Evolutionary conservation across 2,329 filamentous ascomycete species (phyloP).

Genomic region (Calonectria leucothoes): DNA sequence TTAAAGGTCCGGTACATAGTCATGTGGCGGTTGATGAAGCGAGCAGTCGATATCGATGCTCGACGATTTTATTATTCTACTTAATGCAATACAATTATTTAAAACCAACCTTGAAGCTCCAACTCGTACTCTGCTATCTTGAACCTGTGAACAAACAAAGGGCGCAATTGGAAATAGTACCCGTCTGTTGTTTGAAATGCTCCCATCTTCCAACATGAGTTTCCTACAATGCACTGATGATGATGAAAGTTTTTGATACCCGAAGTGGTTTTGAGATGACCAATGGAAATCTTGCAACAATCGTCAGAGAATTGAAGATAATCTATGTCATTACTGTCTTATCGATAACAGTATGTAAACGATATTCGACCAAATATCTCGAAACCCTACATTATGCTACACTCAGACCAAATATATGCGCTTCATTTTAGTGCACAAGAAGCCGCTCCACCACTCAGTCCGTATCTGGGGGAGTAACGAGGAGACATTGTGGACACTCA

Average conservation of each 20-base stretch:
- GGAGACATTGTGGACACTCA: neutral
- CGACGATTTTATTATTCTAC: neutral
- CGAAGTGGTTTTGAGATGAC: neutral
- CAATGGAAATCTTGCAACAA: neutral
- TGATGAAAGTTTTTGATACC: too few relatives aligned
- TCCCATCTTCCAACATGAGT: too few relatives aligned
- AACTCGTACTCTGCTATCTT: neutral
- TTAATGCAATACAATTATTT: neutral
- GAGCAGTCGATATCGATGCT: neutral
- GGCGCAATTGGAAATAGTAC: too few relatives aligned
- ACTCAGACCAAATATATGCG: too few relatives aligned
- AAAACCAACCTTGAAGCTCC: neutral
- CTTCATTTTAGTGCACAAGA: neutral
- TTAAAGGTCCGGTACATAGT: neutral
- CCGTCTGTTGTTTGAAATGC: too few relatives aligned
- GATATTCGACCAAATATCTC: too few relatives aligned
- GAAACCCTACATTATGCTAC: too few relatives aligned
- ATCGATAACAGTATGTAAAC: too few relatives aligned
- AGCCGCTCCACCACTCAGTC: neutral
- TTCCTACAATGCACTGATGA: too few relatives aligned
- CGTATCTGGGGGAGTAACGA: neutral
- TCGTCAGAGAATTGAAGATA: neutral
- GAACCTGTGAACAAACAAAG: neutral
- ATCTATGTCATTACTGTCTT: neutral
- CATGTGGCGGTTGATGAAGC: neutral